Evolutionary conservation across 768 basidiomycete species (phyloP), one percentile per base, ranked within the genome.

Genomic region (Kwoniella bestiolae): DNA sequence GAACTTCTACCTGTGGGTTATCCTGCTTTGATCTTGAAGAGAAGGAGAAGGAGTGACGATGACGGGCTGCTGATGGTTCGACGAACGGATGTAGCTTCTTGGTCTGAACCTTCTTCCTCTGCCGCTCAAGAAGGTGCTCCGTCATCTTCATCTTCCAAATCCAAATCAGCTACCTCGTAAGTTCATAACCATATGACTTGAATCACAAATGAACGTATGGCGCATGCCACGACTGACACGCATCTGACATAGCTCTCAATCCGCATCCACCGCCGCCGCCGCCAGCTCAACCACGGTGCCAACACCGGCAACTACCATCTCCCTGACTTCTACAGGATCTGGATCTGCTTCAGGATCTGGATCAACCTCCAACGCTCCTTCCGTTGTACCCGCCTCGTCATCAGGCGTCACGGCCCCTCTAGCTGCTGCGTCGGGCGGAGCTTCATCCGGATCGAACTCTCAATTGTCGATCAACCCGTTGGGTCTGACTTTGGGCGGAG

Each of bases 91-190:
- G 12, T 16, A 14, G 28, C 9, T n/a, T 31, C 57, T 8, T 41
- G 14, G n/a, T n/a, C n/a, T n/a, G n/a, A n/a, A n/a, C n/a, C n/a
- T n/a, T n/a, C n/a, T n/a, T n/a, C n/a, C n/a, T n/a, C 38, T 16
- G 14, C 12, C 14, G 38, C 35, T 32, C 16, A 29, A 14, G n/a
- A n/a, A n/a, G n/a, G n/a, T n/a, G 52, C 52, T 53, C 16, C 45
- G 9, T 58, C 57, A 4, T 45, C 57, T 14, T 16, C 26, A 21
- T 45, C 56, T 23, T 58, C 38, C 12, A 53, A 53, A 25, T 53
- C 52, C 18, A 34, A 53, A 21, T 9, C 29, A n/a, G n/a, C n/a
- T 35, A n/a, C 29, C n/a, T 53, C 16, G 50, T 16, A 52, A 23
- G 47, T 49, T 52, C 26, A 11, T 21, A 23, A 28, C 25, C 21